Percentiles rank a stretch among this genome's conserved stretches.
These are phyloP conservation scores for Glarea lozoyensis DNA, from an alignment of 495 filamentous ascomycete genomes.

Conservation along the genomic window DNA sequence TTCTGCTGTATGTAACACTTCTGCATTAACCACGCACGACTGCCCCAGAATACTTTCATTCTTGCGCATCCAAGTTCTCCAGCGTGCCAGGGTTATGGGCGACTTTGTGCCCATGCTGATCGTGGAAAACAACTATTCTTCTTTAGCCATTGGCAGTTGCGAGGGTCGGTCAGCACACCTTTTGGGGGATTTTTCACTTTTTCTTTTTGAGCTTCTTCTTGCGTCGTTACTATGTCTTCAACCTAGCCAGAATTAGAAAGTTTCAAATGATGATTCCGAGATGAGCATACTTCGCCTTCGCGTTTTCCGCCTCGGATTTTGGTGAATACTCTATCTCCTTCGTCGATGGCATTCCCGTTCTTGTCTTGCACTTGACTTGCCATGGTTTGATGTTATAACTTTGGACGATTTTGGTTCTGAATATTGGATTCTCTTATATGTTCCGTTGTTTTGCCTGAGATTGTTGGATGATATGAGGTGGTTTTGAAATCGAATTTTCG, in stretches of 20 bases:
- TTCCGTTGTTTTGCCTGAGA: too few relatives aligned
- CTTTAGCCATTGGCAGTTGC: background rate
- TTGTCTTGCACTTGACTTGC: conserved; percentile 24
- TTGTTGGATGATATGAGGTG: too few relatives aligned
- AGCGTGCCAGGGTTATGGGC: conserved; percentile 27
- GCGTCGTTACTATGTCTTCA: conserved; percentile 26
- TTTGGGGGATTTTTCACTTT: conserved; percentile 36
- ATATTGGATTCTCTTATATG: too few relatives aligned
- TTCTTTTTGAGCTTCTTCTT: conserved; percentile 27
- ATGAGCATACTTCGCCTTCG: conserved; percentile 21
- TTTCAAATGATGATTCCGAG: background rate
- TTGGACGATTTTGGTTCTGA: too few relatives aligned
- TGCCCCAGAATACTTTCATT: too few relatives aligned
- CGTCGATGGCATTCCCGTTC: conserved; percentile 25
- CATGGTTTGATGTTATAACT: too few relatives aligned
- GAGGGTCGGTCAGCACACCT: conserved; percentile 16
- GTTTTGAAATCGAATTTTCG: too few relatives aligned
- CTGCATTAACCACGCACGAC: too few relatives aligned
- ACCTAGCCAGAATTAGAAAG: conserved; percentile 17
- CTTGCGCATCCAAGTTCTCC: conserved; percentile 17
- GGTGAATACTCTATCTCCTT: conserved; percentile 29
- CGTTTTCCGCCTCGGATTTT: conserved; percentile 25
- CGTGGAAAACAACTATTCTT: conserved; percentile 16
- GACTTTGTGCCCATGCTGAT: conserved; percentile 31
- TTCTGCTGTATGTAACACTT: too few relatives aligned